phyloP scores from a whole-genome alignment of 495 filamentous ascomycete genomes.

The Melanomma pulvis-pyrius region DNA sequence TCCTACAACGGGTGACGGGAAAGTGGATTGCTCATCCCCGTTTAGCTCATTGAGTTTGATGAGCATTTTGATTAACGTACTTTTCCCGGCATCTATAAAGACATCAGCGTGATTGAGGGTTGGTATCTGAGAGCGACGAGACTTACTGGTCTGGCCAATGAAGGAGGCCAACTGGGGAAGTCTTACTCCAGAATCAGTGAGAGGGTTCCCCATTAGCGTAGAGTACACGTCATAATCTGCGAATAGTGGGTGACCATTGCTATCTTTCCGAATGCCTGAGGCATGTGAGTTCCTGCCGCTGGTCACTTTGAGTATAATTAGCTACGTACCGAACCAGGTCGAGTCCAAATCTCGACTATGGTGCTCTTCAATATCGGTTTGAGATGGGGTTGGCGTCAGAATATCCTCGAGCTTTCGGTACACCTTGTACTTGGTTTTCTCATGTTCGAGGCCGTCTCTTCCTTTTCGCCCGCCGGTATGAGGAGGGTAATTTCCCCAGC shows the following conservation, averaged over 20 bases:
- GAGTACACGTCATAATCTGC: constrained; percentile 42
- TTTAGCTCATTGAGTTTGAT: constrained; percentile 12
- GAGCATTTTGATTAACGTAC: constrained; percentile 31
- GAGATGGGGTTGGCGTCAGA: background rate
- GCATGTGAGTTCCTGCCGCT: constrained; percentile 40
- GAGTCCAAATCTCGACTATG: constrained; percentile 49
- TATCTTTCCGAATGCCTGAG: constrained; percentile 46
- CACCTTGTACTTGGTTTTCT: background rate
- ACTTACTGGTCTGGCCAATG: constrained; percentile 52
- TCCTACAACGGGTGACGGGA: constrained; percentile 5
- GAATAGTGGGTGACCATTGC: constrained; percentile 50
- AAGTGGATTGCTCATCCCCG: background rate
- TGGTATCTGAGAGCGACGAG: background rate
- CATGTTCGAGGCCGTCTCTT: background rate
- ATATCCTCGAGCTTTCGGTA: background rate
- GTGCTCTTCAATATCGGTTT: constrained; percentile 3
- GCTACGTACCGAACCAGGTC: constrained; percentile 53
- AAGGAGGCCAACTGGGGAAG: constrained; percentile 54
- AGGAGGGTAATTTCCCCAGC: background rate
- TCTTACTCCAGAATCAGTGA: constrained; percentile 29
- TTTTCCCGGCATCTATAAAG: constrained; percentile 23
- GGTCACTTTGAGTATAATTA: background rate
- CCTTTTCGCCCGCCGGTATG: background rate
- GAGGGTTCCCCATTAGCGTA: constrained; percentile 8
- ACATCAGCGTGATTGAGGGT: background rate